Conservation (phyloP, 2,329 filamentous ascomycete genomes). For the Rhytidhysteron rufulum region DNA sequence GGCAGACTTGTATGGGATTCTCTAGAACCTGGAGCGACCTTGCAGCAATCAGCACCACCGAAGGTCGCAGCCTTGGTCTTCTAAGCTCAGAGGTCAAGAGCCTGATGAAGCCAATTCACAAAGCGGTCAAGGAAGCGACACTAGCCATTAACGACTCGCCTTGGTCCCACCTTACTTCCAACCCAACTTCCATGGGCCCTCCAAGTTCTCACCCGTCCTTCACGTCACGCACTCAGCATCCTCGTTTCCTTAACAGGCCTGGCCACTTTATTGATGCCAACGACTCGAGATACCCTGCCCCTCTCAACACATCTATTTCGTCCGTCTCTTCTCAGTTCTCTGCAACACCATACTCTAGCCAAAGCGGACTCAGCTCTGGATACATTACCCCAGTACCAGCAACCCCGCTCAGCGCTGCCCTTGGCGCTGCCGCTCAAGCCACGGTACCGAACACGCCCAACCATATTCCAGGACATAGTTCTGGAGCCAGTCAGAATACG, state of each 20-base stretch:
- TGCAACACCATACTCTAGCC: conserved; percentile 21
- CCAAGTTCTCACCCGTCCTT: conserved; percentile 28
- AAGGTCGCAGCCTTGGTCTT: conserved; percentile 42
- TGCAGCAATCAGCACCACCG: conserved; percentile 40
- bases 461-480: conserved; percentile 6
- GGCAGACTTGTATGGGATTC: conserved; percentile 71
- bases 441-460: conserved; percentile 66
- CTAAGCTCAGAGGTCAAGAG: conserved; percentile 64
- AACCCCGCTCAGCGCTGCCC: conserved; percentile 82
- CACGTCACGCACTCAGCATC: conserved; percentile 31
- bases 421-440: conserved; percentile 86
- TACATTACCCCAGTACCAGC: conserved; percentile 65
- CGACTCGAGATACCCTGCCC: conserved; percentile 26
- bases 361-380: conserved; percentile 30
- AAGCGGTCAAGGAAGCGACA: conserved; percentile 75
- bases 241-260: conserved; percentile 22
- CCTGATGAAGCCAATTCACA: conserved; percentile 76
- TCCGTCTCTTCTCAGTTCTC: conserved; percentile 25
- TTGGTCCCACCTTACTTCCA: conserved; percentile 53
- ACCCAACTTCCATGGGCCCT: conserved; percentile 23
- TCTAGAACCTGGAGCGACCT: conserved; percentile 63
- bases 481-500: conserved; percentile 15
- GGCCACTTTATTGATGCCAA: conserved; percentile 5
- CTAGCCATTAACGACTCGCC: conserved; percentile 65
- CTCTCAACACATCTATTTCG: conserved; percentile 34